These are phyloP conservation scores for Sporopachydermia quercuum DNA, from an alignment of 805 yeast species.

Conservation along the genomic window DNA sequence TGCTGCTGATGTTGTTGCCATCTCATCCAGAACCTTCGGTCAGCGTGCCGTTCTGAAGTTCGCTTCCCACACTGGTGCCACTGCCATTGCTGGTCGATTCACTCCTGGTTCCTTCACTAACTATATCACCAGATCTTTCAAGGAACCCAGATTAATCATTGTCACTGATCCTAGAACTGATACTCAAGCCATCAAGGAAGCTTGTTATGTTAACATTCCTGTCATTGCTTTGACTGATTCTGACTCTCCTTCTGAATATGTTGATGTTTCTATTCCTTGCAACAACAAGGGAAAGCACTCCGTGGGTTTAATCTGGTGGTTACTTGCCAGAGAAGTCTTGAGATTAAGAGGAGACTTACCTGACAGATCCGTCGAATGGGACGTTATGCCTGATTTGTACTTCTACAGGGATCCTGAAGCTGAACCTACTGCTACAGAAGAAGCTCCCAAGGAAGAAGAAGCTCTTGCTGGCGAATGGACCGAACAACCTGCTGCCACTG, in stretches of 20 bases:
- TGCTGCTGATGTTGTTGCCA: slow-evolving; percentile 96
- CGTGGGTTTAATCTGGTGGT: slow-evolving; percentile 99
- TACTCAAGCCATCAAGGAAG: slow-evolving; percentile 99
- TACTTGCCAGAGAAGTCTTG: slow-evolving; percentile 96
- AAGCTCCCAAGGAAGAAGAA: slow-evolving; percentile 1
- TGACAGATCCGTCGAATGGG: slow-evolving; percentile 94
- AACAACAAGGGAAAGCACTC: slow-evolving; percentile 99
- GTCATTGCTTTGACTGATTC: slow-evolving; percentile 97
- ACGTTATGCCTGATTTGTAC: slow-evolving; percentile 99
- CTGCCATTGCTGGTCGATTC: slow-evolving; percentile 99
- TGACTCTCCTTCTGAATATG: slow-evolving; percentile 98
- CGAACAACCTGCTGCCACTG: slow-evolving; percentile 2
- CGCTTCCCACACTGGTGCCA: slow-evolving; percentile 99
- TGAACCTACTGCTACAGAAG: slow-evolving; percentile 2
- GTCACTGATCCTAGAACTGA: slow-evolving; percentile 99
- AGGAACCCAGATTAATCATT: slow-evolving; percentile 98
- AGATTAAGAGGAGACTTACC: slow-evolving; percentile 97
- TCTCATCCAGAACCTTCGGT: slow-evolving; percentile 98
- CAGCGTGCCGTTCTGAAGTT: slow-evolving; percentile 99
- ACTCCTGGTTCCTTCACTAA: slow-evolving; percentile 99
- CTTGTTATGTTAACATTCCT: slow-evolving; percentile 99
- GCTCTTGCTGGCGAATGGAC: neutral
- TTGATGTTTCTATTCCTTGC: slow-evolving; percentile 99
- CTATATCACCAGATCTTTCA: slow-evolving; percentile 99
- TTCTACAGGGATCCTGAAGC: slow-evolving; percentile 99